Conservation (phyloP, 257 asterid species). For the Primulina eburnea region DNA sequence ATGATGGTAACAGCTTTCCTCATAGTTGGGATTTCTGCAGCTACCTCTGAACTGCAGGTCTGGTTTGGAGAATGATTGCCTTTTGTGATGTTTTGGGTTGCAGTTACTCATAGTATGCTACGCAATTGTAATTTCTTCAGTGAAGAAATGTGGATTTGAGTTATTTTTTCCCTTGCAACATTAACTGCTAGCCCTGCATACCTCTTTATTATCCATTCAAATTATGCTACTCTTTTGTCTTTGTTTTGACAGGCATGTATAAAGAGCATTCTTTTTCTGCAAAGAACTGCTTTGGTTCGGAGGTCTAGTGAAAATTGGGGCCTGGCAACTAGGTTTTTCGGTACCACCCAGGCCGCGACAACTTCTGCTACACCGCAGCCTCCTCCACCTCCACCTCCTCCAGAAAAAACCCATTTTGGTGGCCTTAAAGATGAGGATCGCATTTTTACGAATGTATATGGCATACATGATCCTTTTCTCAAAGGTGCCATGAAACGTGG, state of each 20-base stretch:
- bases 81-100: slow-evolving; percentile 8
- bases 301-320: slow-evolving; percentile 47
- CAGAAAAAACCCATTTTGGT: slow-evolving; percentile 92
- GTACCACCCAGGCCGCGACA: slow-evolving; percentile 86
- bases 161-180: neutral
- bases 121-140: slow-evolving; percentile 5
- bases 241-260: slow-evolving; percentile 62
- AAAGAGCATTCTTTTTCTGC: slow-evolving; percentile 67
- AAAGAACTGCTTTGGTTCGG: slow-evolving; percentile 43
- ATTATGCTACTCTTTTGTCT: slow-evolving; percentile 5
- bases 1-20: neutral
- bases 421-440: slow-evolving; percentile 98
- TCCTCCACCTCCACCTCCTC: slow-evolving; percentile 97
- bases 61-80: slow-evolving; percentile 7
- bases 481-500: slow-evolving; percentile 98
- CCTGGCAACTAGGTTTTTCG: slow-evolving; percentile 48
- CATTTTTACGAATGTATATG: slow-evolving; percentile 87
- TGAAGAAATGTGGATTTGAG: neutral
- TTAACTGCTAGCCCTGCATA: neutral
- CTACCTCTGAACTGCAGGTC: neutral
- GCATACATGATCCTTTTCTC: slow-evolving; percentile 87
- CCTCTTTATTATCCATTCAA: neutral
- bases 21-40: neutral
- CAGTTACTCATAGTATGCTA: neutral
- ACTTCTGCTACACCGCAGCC: slow-evolving; percentile 69